Evolutionary conservation across 441 rosid species (phyloP), one percentile per base, ranked within the genome.

Genomic region (Daphne laureola): DNA sequence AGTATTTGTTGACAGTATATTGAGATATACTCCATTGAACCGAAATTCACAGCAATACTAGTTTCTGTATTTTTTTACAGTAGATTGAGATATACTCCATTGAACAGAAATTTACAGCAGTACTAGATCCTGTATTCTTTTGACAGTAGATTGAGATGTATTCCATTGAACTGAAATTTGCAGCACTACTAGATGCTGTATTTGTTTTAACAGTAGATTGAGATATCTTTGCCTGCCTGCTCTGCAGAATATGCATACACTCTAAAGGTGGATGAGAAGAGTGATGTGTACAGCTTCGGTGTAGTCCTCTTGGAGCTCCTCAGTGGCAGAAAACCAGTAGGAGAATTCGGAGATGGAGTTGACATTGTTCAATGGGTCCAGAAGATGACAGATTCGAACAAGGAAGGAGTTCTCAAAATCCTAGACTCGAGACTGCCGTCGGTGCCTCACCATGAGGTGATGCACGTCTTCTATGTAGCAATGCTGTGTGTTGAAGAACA

Each of bases 291-390:
- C 61, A 90, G 97, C 48, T 90, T 87, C 0, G 94, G 98, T 4
- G 95, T 91, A 13, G 96, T 91, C 14, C 53, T 91, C 0, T 44
- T 87, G 46, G 96, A 91, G 69, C 68, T 91, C 0, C 73, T 91
- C 38, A 80, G 87, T 1, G 96, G 98, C 25, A 59, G 86, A 46
- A 78, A 77, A 43, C 98, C 98, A 0, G 86, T 91, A 3, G 95
- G 87, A 1, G 80, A 80, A 23, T 87, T 87, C 7, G 96, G 93
- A 46, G 95, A 91, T 51, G 91, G 90, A 31, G 35, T 82, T 43
- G 98, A 91, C 78, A 87, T 91, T 43, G 98, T 91, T 66, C 94
- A 79, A 46, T 91, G 98, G 98, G 71, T 70, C 0, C 82, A 63
- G 63, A 73, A 74, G 14, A 79, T 81, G 17, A 79, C 88, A 9